Conservation (phyloP, 768 basidiomycete genomes). For the Pluteus cervinus region DNA sequence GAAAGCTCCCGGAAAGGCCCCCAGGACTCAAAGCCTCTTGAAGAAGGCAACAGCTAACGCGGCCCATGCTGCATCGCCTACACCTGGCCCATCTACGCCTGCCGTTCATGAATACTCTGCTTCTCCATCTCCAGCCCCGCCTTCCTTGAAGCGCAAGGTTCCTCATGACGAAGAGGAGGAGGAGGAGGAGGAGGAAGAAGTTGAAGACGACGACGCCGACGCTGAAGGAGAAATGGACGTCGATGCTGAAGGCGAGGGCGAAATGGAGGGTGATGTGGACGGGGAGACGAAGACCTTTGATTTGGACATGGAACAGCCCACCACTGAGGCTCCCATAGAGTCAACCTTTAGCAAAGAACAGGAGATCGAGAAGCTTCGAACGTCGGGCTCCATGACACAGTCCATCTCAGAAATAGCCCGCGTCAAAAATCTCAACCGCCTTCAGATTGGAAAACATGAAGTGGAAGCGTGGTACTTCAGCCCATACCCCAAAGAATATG, state of each 20-base stretch:
- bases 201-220: slow-evolving; percentile 47
- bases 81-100: slow-evolving; percentile 35
- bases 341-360: slow-evolving; percentile 90
- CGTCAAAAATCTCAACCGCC: slow-evolving; percentile 95
- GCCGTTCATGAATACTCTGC: too few species aligned
- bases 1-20: slow-evolving; percentile 60
- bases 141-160: slow-evolving; percentile 61
- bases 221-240: slow-evolving; percentile 48
- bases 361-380: slow-evolving; percentile 97
- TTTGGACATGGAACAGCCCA: slow-evolving; percentile 45
- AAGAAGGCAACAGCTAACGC: slow-evolving; percentile 70
- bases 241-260: slow-evolving; percentile 60
- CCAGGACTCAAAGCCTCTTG: slow-evolving; percentile 52
- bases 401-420: slow-evolving; percentile 96
- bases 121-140: slow-evolving; percentile 41
- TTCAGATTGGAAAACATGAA: slow-evolving; percentile 94
- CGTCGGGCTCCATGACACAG: slow-evolving; percentile 98
- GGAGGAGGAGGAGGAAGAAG: slow-evolving; percentile 51
- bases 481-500: slow-evolving; percentile 97
- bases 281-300: slow-evolving; percentile 69
- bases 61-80: slow-evolving; percentile 50
- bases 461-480: slow-evolving; percentile 99
- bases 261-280: slow-evolving; percentile 73
- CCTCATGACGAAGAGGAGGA: slow-evolving; percentile 66
- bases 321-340: slow-evolving; percentile 44